Evolutionary conservation across 768 basidiomycete species (phyloP), one percentile per base, ranked within the genome.

Genomic region (Hygrophorus pudorinus): DNA sequence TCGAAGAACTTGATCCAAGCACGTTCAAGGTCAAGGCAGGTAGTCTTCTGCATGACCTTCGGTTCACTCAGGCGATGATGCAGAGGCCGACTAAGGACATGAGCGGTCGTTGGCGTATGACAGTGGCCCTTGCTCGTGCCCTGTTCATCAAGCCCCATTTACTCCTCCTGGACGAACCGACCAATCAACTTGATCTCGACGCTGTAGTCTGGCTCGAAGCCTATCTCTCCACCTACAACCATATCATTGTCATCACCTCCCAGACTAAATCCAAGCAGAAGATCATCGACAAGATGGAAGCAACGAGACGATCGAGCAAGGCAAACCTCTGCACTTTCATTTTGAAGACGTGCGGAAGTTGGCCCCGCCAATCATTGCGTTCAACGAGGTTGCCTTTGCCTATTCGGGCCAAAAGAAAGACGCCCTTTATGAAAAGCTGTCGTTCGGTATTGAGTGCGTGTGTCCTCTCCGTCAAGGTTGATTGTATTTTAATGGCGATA

Each of bases 221-320:
- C 9, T 99, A 99, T 65, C 73, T 98, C 34, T 86, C 90, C 24
- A 96, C 90, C 27, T 99, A 99, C 68, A 96, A 94, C 68, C 94
- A 99, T 61, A 98, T 99, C 60, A 78, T 99, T 52, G 88, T 96
- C 58, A 85, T 92, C 70, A 94, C 92, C 6, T 91, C 85, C 39
- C 94, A 99, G 65, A 96, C 94, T 53, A 97, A 99, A 69, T 97
- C 93, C 41, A 99, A 99, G 64, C 94, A 99, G 65, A 99, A 99
- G 77, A 98, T 99, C 51, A 94, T 99, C 65, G 94, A 99, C 74
- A 99, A 99, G 78, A 99, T 99, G 94, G 96, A 99, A 72, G 94
- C 94, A 20, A 96, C 59, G 90, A 99, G 65, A 91, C 90, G 67
- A 68, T 96, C 47, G 90, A 93, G 58, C 61, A 62, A 3, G 72